Evolutionary conservation across 108 stramenopile species (phyloP).

Genomic region (Cylindrotheca closterium): DNA sequence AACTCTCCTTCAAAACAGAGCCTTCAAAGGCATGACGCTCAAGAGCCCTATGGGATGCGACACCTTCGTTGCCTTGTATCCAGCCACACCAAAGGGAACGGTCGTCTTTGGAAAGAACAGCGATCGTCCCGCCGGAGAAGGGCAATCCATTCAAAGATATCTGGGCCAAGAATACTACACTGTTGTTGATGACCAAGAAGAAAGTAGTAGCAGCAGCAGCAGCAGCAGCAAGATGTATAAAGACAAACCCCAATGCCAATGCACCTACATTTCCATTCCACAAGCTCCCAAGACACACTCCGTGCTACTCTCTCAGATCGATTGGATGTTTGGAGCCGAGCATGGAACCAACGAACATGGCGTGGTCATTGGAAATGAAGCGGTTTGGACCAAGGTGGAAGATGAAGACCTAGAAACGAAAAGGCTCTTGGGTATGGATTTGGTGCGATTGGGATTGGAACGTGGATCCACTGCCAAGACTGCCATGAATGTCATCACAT

Average conservation of each 20-base stretch:
- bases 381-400: constrained; percentile 35
- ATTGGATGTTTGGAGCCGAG: constrained; percentile 66
- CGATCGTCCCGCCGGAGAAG: constrained; percentile 55
- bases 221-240: not conserved
- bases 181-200: not conserved
- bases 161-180: constrained; percentile 13
- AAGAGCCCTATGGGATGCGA: constrained; percentile 31
- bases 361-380: constrained; percentile 62
- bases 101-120: constrained; percentile 61
- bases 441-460: constrained; percentile 55
- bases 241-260: constrained; percentile 27
- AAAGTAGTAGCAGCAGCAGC: not conserved
- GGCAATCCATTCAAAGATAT: constrained; percentile 36
- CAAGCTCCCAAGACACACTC: constrained; percentile 44
- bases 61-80: constrained; percentile 41
- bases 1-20: too few relatives aligned
- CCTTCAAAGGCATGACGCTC: too few relatives aligned
- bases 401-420: not conserved
- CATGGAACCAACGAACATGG: constrained; percentile 59
- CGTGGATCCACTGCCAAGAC: constrained; percentile 37
- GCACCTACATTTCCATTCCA: constrained; percentile 54
- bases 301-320: constrained; percentile 47
- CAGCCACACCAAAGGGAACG: constrained; percentile 13
- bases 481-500: constrained; percentile 42
- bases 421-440: constrained; percentile 55